phyloP scores from a whole-genome alignment of 805 yeast genomes.

The Pichia scutulata region DNA sequence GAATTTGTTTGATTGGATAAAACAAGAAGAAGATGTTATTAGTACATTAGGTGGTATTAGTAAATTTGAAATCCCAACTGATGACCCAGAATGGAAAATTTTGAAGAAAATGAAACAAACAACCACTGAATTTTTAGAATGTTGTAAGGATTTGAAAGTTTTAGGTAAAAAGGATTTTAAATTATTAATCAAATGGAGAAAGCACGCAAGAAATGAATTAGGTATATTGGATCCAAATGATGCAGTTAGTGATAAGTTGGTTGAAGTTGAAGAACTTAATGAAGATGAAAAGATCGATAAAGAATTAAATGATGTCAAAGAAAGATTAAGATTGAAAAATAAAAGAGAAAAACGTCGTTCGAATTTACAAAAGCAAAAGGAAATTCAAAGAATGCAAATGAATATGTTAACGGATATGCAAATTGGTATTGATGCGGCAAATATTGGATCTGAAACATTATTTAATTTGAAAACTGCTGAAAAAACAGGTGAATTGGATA shows the following conservation, averaged over 20 bases:
- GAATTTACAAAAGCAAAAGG: constrained; percentile 82
- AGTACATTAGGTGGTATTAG: constrained; percentile 69
- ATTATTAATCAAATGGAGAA: constrained; percentile 77
- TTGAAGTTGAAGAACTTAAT: constrained; percentile 62
- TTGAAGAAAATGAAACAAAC: constrained; percentile 69
- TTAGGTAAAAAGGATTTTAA: constrained; percentile 93
- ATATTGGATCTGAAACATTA: constrained; percentile 66
- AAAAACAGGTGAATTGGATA: constrained; percentile 73
- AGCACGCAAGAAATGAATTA: constrained; percentile 69
- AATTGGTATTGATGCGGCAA: constrained; percentile 88
- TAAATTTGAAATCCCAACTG: constrained; percentile 53
- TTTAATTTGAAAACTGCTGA: constrained; percentile 83
- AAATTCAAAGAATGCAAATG: constrained; percentile 87
- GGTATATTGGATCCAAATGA: constrained; percentile 55
- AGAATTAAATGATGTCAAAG: constrained; percentile 69
- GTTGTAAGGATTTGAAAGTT: constrained; percentile 87
- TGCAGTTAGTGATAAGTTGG: constrained; percentile 41
- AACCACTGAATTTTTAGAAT: constrained; percentile 69
- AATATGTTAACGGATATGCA: constrained; percentile 90
- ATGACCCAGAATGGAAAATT: constrained; percentile 64
- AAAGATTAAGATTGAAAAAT: constrained; percentile 55
- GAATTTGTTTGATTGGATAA: constrained; percentile 75
- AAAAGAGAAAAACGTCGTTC: constrained; percentile 78
- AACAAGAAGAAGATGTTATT: constrained; percentile 68
- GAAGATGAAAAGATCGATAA: constrained; percentile 88